A percentile compares a stretch with the other conserved stretches of the same genome.
Evolutionary conservation across 2,329 filamentous ascomycete species (phyloP).

Genomic region (Colletotrichum orchidophilum): DNA sequence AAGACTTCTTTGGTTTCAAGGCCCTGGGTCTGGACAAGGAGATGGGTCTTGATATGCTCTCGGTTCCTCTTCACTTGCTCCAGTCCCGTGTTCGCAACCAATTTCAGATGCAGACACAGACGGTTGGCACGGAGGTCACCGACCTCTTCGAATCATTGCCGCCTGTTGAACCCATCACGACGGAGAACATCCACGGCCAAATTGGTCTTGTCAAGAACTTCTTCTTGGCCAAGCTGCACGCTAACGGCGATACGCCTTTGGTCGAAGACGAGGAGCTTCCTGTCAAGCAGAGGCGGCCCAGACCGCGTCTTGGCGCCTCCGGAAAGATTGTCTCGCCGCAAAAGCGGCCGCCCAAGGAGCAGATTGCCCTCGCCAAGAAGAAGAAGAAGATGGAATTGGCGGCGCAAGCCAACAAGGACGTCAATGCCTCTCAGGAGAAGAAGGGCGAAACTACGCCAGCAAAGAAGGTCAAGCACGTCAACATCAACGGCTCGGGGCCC

Average conservation of each 20-base stretch:
- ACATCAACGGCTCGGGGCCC: slow-evolving; percentile 47
- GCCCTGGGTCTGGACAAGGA: slow-evolving; percentile 92
- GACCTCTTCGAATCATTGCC: slow-evolving; percentile 74
- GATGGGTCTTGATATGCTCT: slow-evolving; percentile 86
- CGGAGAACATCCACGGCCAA: slow-evolving; percentile 79
- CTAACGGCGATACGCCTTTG: slow-evolving; percentile 75
- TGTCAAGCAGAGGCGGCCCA: slow-evolving; percentile 83
- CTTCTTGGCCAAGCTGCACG: slow-evolving; percentile 88
- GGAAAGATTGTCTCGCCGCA: slow-evolving; percentile 89
- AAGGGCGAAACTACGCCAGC: slow-evolving; percentile 50
- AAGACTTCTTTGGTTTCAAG: slow-evolving; percentile 99
- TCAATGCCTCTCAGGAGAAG: slow-evolving; percentile 48
- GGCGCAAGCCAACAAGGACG: slow-evolving; percentile 62
- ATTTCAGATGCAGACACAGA: slow-evolving; percentile 78
- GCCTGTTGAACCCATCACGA: slow-evolving; percentile 79
- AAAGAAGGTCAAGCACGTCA: slow-evolving; percentile 62
- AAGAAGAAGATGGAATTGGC: slow-evolving; percentile 77
- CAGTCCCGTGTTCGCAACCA: slow-evolving; percentile 90
- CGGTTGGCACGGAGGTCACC: slow-evolving; percentile 62
- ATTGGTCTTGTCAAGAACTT: slow-evolving; percentile 91
- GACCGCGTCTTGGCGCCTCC: slow-evolving; percentile 72
- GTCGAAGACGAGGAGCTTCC: slow-evolving; percentile 96
- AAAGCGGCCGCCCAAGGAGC: slow-evolving; percentile 83
- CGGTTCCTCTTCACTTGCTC: slow-evolving; percentile 91
- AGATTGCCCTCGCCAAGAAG: slow-evolving; percentile 86